Base-by-base conservation (phyloP, 805 yeast genomes). In the Zygoascus biomembranicola region DNA sequence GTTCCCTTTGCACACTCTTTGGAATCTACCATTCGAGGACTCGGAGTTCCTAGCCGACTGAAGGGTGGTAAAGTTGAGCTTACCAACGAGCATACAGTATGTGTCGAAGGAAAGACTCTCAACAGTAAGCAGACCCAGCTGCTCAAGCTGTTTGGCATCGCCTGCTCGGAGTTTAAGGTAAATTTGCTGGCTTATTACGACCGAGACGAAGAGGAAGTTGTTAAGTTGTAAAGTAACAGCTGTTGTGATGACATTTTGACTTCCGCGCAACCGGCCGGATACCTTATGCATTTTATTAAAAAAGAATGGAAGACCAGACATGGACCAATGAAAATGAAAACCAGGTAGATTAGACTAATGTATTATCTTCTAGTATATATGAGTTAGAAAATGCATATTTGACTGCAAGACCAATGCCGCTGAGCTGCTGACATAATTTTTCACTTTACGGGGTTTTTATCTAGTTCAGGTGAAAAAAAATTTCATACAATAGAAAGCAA, bases 1-100 rank as follows among this genome's bases (percentile, higher is more conserved):
- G 90, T 94, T 19, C 96, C 97, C 62, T 84, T 94, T 87, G 85
- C 95, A 11, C 99, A 94, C 68, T 89, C 98, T 5, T 78, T 95
- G 73, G 99, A 94, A 71, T 88, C 90, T 64, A 88, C 96, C 43
- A 71, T 94, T 65, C 85, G 99, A 76, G 86, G 86, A 67, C 82
- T 82, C 61, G 90, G 92, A 67, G 80, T 94, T 62, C 98, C 99
- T 61, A 90, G 98, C 4, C 84, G 82, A 66, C 86, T 94, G 60
- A 86, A 85, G 66, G 77, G 83, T 51, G 99, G 99, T 69, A 92
- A 92, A 69, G 85, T 94, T 60, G 76, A 79, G 55, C 73, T 94
- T 49, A 81, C 80, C 19, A 81, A 81, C 60, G 94, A 94, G 43
- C 88, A 79, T 71, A 77, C 77, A 47, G 97, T 95, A 41, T 88